Evolutionary conservation across 2,329 filamentous ascomycete species (phyloP).

Genomic region (Xylaria hypoxylon): DNA sequence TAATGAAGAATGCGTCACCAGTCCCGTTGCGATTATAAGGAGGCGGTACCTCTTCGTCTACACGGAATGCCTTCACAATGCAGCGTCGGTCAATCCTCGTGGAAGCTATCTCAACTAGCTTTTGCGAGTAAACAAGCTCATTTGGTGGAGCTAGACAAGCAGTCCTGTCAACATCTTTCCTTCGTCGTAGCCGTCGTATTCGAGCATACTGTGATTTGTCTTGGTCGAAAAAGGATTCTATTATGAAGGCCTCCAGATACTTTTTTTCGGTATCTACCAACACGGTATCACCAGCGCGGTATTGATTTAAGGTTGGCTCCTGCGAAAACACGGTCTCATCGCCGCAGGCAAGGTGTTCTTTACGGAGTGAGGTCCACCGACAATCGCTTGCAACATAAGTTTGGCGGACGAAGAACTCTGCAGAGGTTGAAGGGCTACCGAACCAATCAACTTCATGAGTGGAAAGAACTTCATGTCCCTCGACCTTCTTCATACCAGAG

Average conservation of each 20-base stretch:
- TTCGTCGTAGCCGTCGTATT: conserved; percentile 66
- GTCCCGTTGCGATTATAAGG: conserved; percentile 75
- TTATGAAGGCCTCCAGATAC: conserved; percentile 70
- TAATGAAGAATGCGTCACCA: conserved; percentile 75
- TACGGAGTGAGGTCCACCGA: conserved; percentile 69
- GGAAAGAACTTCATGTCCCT: conserved; percentile 66
- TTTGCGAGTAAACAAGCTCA: conserved; percentile 55
- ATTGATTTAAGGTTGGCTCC: conserved; percentile 43
- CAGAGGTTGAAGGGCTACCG: conserved; percentile 57
- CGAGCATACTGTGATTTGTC: conserved; percentile 49
- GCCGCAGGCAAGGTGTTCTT: conserved; percentile 67
- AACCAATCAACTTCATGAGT: conserved; percentile 71
- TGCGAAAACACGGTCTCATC: conserved; percentile 36
- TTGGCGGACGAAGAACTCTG: conserved; percentile 76
- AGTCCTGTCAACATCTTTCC: conserved; percentile 54
- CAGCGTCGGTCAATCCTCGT: conserved; percentile 66
- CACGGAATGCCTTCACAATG: conserved; percentile 66
- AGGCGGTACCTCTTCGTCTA: conserved; percentile 60
- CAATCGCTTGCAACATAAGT: conserved; percentile 71
- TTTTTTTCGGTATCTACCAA: conserved; percentile 54
- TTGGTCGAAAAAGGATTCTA: conserved; percentile 57
- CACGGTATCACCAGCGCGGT: conserved; percentile 69
- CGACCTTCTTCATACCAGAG: conserved; percentile 55
- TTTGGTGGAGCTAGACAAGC: conserved; percentile 59
- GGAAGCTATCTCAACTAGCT: conserved; percentile 50